Evolutionary conservation across 148 eudicot species (phyloP).

Genomic region (Arctostaphylos glauca): DNA sequence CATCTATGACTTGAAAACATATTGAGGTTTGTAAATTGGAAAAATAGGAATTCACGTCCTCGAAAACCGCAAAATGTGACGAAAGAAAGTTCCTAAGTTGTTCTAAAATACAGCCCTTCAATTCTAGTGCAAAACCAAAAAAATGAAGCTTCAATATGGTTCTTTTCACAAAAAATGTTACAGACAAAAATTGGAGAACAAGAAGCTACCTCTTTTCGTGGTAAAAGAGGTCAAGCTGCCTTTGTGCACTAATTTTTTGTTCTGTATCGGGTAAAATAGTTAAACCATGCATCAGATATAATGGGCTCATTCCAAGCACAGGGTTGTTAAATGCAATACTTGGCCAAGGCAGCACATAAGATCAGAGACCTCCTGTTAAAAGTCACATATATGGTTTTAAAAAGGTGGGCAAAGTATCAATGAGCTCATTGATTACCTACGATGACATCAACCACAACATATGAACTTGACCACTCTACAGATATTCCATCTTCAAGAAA

Average conservation of each 20-base stretch:
- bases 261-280: not conserved
- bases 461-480: not conserved
- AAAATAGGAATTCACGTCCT: not conserved
- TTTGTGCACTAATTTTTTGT: not conserved
- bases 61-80: not conserved
- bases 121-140: not conserved
- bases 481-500: not conserved
- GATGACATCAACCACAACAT: not conserved
- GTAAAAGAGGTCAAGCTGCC: not conserved
- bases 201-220: not conserved
- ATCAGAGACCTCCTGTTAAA: not conserved
- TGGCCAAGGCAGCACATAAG: not conserved
- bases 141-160: not conserved
- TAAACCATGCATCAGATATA: not conserved
- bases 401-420: not conserved
- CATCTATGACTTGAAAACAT: not conserved
- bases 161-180: not conserved
- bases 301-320: not conserved
- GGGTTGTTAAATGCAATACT: conserved; percentile 1
- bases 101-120: not conserved
- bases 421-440: not conserved
- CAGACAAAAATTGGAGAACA: not conserved
- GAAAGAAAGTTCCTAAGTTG: not conserved
- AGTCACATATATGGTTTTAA: not conserved
- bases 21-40: not conserved